Conservation (phyloP, 345 rosid genomes). For the Syzygium grande region DNA sequence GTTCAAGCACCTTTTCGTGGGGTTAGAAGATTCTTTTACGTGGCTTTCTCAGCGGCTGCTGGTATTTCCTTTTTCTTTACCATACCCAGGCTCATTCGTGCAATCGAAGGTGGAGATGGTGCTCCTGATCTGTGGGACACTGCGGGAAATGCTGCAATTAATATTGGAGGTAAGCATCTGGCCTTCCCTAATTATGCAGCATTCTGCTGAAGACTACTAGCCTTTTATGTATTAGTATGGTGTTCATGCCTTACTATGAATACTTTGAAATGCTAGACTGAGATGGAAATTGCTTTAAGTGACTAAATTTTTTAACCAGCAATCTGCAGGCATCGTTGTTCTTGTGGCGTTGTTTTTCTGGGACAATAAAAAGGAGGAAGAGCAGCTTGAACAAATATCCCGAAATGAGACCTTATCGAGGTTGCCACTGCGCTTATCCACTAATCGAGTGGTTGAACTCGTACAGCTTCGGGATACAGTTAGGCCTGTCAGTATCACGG, state of each 20-base stretch:
- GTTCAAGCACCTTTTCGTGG: conserved; percentile 99
- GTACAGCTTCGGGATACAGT: conserved; percentile 89
- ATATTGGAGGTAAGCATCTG: conserved; percentile 65
- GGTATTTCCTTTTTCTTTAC: conserved; percentile 87
- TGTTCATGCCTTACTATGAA: not conserved
- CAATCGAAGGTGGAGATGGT: conserved; percentile 63
- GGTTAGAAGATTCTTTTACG: conserved; percentile 67
- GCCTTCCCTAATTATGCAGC: not conserved
- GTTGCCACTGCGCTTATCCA: conserved; percentile 85
- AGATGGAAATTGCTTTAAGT: conserved; percentile 15
- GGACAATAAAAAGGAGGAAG: conserved; percentile 98
- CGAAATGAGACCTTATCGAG: conserved; percentile 89
- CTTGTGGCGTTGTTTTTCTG: conserved; percentile 66
- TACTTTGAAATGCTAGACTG: not conserved
- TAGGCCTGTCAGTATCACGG: conserved; percentile 64
- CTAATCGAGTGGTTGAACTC: conserved; percentile 87
- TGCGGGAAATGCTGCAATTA: conserved; percentile 72
- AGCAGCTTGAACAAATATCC: conserved; percentile 83
- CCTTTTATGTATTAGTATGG: not conserved
- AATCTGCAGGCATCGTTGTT: conserved; percentile 71
- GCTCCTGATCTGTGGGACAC: conserved; percentile 79
- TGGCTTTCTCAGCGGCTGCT: conserved; percentile 83
- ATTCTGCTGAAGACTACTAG: not conserved
- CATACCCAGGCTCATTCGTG: conserved; percentile 66
- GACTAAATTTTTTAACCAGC: conserved; percentile 65